Base-by-base conservation (phyloP, 1,284 basidiomycete genomes). In the Caloboletus firmus region DNA sequence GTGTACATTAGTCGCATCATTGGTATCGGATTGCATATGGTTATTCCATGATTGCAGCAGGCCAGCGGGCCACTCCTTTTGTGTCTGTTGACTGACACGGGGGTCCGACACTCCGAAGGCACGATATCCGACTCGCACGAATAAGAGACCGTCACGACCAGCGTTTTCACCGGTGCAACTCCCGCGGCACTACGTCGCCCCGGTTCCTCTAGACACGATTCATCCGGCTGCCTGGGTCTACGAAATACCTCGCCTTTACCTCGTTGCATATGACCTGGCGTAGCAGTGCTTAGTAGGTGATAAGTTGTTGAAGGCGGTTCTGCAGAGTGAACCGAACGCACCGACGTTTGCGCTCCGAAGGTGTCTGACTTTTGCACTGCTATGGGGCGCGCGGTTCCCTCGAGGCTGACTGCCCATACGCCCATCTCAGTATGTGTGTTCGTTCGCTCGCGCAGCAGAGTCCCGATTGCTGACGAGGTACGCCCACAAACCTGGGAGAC, bases 301-400 rank as follows among this genome's bases (percentile, higher is more conserved):
- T n/a, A n/a, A n/a, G n/a, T 45, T 36, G 45, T 50, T 36, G 40
- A 44, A 50, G 59, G 62, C 53, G 42, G 51, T 65, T 57, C 59
- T 36, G 41, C 45, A 37, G 47, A 36, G 53, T 53, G 18, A 50
- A 45, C 45, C 47, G 28, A 48, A 39, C 22, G 28, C 47, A 43
- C 50, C 54, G 57, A 64, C 56, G 51, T 24, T 48, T 35, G 45
- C 18, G 18, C 22, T 32, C 36, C 20, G n/a, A 44, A 30, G 13
- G 22, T 17, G 41, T 24, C 13, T 26, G 15, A 40, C 26, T 32
- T 42, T 35, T 24, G 24, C 56, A 68, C 57, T 30, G 69, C 69
- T 70, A 65, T 58, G 46, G 34, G 30, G 46, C 48, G 50, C 44
- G 42, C 64, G 67, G 58, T 45, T 45, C n/a, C 64, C 70, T 69